These are phyloP conservation scores for Blepharisma japonicum DNA, from an alignment of 73 alveolate genomes.

Conservation along the genomic window DNA sequence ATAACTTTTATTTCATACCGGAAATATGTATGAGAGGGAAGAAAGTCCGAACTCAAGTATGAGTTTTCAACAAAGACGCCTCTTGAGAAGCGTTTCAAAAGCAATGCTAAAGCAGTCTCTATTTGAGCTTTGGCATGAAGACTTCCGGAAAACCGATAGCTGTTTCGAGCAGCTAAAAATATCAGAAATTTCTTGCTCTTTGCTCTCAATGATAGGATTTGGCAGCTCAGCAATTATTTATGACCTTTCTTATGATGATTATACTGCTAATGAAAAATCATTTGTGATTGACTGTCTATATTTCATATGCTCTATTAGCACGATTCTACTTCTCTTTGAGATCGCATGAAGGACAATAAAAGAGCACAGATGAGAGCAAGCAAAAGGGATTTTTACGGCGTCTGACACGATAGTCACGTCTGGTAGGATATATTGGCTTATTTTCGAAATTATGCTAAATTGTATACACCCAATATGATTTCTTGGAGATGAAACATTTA, in stretches of 20 bases:
- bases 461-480: background rate
- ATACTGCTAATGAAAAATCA: background rate
- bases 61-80: too few species aligned
- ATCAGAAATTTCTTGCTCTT: background rate
- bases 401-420: background rate
- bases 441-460: background rate
- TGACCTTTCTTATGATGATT: background rate
- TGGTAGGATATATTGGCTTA: background rate
- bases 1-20: too few species aligned
- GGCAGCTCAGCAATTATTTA: background rate
- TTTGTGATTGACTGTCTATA: background rate
- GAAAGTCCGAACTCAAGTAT: too few species aligned
- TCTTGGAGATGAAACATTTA: background rate
- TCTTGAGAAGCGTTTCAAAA: too few species aligned
- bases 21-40: too few species aligned
- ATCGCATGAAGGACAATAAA: background rate
- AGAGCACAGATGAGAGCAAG: background rate
- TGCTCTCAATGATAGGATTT: constrained; percentile 11
- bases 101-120: too few species aligned
- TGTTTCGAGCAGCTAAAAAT: constrained; percentile 14
- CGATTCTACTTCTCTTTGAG: background rate
- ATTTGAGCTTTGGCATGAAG: background rate
- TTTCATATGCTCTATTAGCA: background rate
- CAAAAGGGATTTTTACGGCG: background rate
- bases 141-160: background rate